Conservation (phyloP, 257 asterid species). For the Leonotis leonurus region DNA sequence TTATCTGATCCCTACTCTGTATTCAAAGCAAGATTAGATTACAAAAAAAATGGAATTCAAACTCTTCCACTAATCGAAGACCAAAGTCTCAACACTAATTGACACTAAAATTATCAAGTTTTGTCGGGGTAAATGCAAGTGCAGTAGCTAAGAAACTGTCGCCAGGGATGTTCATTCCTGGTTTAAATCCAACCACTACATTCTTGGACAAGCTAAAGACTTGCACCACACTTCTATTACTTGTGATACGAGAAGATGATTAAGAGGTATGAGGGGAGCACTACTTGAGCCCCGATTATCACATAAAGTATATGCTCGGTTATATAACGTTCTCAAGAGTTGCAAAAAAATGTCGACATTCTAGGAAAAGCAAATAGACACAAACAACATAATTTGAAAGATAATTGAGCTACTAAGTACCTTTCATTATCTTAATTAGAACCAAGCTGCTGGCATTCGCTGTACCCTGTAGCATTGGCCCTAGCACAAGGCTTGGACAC, state of each 20-base stretch:
- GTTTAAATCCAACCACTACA: too few relatives aligned
- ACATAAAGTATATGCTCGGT: too few relatives aligned
- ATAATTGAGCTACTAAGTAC: slow-evolving; percentile 18
- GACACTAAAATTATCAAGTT: neutral
- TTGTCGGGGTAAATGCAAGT: neutral
- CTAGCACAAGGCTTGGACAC: slow-evolving; percentile 51
- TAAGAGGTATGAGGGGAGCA: too few relatives aligned
- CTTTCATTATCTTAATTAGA: slow-evolving; percentile 59
- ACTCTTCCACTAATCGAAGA: too few relatives aligned
- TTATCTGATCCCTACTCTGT: neutral
- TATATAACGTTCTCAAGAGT: too few relatives aligned
- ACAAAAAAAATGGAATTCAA: too few relatives aligned
- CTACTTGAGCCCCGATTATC: too few relatives aligned
- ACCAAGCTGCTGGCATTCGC: slow-evolving; percentile 52
- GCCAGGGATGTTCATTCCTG: neutral
- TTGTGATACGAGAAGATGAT: too few relatives aligned
- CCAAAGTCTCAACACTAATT: neutral
- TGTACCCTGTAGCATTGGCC: slow-evolving; percentile 62
- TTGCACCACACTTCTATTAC: too few relatives aligned
- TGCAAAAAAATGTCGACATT: neutral
- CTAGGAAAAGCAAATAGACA: neutral
- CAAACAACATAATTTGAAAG: neutral
- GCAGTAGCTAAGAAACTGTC: neutral
- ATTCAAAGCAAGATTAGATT: too few relatives aligned
- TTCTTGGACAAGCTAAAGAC: too few relatives aligned